phyloP scores from a whole-genome alignment of 176 grass and related monocot genomes.

The Phragmites australis region DNA sequence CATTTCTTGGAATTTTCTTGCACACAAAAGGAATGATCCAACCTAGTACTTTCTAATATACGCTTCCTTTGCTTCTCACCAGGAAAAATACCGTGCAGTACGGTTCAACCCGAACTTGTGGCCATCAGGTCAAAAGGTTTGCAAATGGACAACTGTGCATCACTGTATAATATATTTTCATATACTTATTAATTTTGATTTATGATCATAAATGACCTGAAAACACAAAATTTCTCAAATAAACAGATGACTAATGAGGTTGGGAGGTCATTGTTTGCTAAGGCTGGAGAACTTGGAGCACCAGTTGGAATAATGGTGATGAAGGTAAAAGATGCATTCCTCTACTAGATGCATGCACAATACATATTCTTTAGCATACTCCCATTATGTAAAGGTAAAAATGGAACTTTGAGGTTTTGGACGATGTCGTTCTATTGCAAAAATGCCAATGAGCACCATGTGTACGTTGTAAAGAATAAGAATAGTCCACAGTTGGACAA shows the following conservation, averaged over 20 bases:
- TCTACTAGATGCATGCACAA: background rate
- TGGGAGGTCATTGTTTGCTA: slow-evolving; percentile 79
- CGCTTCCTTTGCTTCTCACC: slow-evolving; percentile 27
- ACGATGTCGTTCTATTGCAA: background rate
- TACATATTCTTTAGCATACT: background rate
- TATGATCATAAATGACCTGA: slow-evolving; percentile 27
- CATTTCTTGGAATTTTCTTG: slow-evolving; percentile 11
- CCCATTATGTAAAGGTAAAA: background rate
- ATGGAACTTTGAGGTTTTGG: background rate
- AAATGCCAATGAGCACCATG: background rate
- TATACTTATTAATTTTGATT: slow-evolving; percentile 5
- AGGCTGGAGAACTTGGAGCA: slow-evolving; percentile 81
- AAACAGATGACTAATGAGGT: slow-evolving; percentile 82
- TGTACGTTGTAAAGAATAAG: background rate
- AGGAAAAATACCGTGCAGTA: slow-evolving; percentile 81
- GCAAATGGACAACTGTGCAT: background rate
- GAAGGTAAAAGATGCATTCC: slow-evolving; percentile 57
- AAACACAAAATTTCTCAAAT: slow-evolving; percentile 11
- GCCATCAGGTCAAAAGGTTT: slow-evolving; percentile 90
- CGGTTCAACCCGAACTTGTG: slow-evolving; percentile 90
- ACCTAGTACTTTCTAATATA: background rate
- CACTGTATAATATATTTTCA: background rate
- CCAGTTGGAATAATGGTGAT: slow-evolving; percentile 79
- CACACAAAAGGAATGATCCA: background rate
- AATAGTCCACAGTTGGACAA: background rate